Percentiles rank a stretch among this genome's conserved stretches.
These are phyloP conservation scores for Phragmites australis DNA, from an alignment of 176 grass and related monocot genomes.

Conservation along the genomic window DNA sequence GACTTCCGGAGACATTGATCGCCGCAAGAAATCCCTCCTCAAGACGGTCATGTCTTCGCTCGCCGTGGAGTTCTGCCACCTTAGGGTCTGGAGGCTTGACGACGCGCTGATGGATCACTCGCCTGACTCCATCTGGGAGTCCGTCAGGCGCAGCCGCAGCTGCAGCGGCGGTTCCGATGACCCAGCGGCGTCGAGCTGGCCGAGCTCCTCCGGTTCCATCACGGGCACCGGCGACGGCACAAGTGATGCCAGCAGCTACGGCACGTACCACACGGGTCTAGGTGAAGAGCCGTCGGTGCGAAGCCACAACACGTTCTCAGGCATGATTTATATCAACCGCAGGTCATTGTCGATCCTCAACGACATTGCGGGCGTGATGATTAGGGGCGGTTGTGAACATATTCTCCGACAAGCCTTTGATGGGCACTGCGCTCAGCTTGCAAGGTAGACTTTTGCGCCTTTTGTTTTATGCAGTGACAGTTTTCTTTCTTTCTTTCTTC, in stretches of 20 bases:
- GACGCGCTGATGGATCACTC: background rate
- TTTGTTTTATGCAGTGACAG: no score
- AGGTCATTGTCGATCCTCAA: background rate
- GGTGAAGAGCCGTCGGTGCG: background rate
- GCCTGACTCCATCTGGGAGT: constrained; percentile 5
- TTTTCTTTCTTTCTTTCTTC: no score
- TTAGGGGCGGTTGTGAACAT: background rate
- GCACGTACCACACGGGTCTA: background rate
- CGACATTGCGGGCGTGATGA: constrained; percentile 13
- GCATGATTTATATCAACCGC: background rate
- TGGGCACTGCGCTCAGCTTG: background rate
- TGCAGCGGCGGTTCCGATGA: background rate
- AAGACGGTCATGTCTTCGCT: background rate
- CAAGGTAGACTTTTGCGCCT: background rate
- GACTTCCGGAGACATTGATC: background rate
- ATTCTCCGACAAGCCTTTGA: background rate
- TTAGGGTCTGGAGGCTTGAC: constrained; percentile 3
- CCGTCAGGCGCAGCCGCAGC: background rate
- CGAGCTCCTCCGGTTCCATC: background rate
- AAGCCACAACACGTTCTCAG: background rate
- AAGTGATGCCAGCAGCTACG: background rate
- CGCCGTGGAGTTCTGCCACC: background rate
- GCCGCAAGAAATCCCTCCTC: background rate
- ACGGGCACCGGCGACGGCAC: background rate
- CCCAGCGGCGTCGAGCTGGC: background rate